Base-by-base conservation (phyloP, 2,329 filamentous ascomycete genomes). In the Claviceps capensis region DNA sequence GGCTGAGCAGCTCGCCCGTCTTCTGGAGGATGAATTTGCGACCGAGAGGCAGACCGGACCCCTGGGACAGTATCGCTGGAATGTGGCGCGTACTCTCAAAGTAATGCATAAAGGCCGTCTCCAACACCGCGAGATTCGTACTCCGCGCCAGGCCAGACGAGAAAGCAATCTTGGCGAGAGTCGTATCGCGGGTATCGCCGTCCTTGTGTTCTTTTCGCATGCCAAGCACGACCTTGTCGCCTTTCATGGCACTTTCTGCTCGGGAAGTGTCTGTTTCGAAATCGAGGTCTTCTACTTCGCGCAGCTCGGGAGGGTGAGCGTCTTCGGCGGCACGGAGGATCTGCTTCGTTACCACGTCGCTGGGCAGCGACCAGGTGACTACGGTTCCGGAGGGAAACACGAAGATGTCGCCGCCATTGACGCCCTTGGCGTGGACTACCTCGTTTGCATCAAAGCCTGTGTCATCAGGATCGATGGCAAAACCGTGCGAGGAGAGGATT, bases 311-410 rank as follows among this genome's bases (percentile, higher is more conserved):
- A 3, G 83, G 69, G 64, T 94, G 86, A 2, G 86, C 79, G 49
- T 83, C 82, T 57, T 86, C 78, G 14, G 90, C 87, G 1, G 91
- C 89, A 0, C 82, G 78, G 19, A 87, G 76, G 13, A 97, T 74
- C 36, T 85, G 82, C 52, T 78, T 79, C 8, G 86, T 86, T 16
- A 89, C 83, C 17, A 88, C 79, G 53, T 85, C 81, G 55, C 88
- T 79, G 1, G 88, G 83, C 1, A 96, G 75, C 5, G 87, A 86
- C 93, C 93, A 98, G 23, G 88, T 85, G 5, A 97, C 93, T 7
- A 97, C 78, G 13, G 90, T 95, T 11, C 93, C 93, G 0, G 90
- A 95, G 8, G 91, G 89, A 59, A 98, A 98, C 52, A 98, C 83
- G 63, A 97, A 97, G 49, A 97, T 81, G 68, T 98, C 93, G 37